Base-by-base conservation (phyloP, 495 filamentous ascomycete genomes). In the Penicillium pancosmium region DNA sequence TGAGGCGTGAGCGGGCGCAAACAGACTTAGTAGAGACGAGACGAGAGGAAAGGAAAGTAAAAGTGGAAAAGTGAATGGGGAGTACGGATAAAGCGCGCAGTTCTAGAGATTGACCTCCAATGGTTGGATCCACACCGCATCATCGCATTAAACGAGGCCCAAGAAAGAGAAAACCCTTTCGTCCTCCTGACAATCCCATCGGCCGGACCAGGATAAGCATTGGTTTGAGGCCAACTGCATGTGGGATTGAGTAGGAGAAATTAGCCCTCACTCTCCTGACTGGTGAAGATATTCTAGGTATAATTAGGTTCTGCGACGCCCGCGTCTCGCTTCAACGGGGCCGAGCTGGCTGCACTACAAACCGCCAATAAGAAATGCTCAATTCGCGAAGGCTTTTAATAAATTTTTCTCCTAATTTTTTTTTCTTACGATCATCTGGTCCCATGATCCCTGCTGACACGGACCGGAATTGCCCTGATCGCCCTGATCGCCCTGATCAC, bases 401-500 rank as follows among this genome's bases (percentile, higher is more conserved):
- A 18, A 9, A 8, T 19, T 19, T 44, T 44, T 18, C 16, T 13
- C 16, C 15, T 18, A 9, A 1, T 5, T 43, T 43, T 43, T 15
- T 43, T 43, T 43, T 43, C 40, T n/a, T 16, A 43, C 34, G 36
- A 19, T 18, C 41, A 8, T n/a, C 13, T 44, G 41, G n/a, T 44
- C 41, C 16, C 16, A 16, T 16, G n/a, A 19, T 44, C 41, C n/a
- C 11, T 38, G 36, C 15, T 44, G 15, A 44, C 41, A 44, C 41
- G 16, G 41, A 44, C 41, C 41, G 16, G 13, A 6, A 44, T 44
- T 44, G 6, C 41, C 41, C 41, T 44, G 41, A 44, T 44, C 41
- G 6, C 41, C 41, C 41, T 44, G 41, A 44, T 44, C 41, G 41
- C 41, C 41, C n/a, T 44, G n/a, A 44, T 18, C 41, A 16, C 15